Evolutionary conservation across 2,329 filamentous ascomycete genomes (phyloP).

Genomic region (Hirsutella thompsonii): DNA sequence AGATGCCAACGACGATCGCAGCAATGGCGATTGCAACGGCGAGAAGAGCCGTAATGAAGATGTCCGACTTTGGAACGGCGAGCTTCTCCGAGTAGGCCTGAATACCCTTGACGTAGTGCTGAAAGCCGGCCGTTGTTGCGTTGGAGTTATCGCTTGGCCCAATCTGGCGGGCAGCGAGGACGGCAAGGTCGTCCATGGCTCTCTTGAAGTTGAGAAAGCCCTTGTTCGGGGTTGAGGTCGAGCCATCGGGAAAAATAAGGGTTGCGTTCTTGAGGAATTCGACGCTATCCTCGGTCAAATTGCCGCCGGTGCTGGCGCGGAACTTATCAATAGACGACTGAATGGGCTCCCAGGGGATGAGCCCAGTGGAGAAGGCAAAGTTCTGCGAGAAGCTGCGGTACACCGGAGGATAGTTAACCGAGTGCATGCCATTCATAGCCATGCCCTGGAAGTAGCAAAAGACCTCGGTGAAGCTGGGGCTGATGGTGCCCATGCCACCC

Average conservation of each 20-base stretch:
- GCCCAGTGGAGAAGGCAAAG: constrained; percentile 80
- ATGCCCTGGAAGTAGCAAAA: constrained; percentile 87
- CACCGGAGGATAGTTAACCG: constrained; percentile 72
- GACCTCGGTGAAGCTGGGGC: constrained; percentile 76
- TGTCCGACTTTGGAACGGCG: constrained; percentile 75
- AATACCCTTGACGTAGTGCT: constrained; percentile 56
- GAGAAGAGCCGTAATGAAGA: constrained; percentile 90
- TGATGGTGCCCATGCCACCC: constrained; percentile 50
- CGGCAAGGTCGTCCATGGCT: constrained; percentile 28
- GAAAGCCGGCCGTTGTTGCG: constrained; percentile 17
- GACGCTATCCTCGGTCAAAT: constrained; percentile 70
- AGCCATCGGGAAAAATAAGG: constrained; percentile 54
- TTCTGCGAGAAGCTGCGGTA: constrained; percentile 88
- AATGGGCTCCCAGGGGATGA: constrained; percentile 72
- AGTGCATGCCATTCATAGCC: constrained; percentile 93
- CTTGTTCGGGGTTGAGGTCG: constrained; percentile 28
- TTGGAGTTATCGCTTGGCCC: constrained; percentile 9
- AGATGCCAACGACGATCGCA: constrained; percentile 70
- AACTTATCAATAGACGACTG: constrained; percentile 78
- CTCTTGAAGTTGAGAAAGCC: constrained; percentile 39
- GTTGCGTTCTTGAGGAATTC: constrained; percentile 63
- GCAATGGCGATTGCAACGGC: constrained; percentile 81
- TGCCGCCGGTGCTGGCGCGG: constrained; percentile 68
- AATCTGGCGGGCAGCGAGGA: constrained; percentile 37
- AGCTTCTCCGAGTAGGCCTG: constrained; percentile 74